Conservation (phyloP, 2,329 filamentous ascomycete genomes). For the Dothiorella sarmentorum region DNA sequence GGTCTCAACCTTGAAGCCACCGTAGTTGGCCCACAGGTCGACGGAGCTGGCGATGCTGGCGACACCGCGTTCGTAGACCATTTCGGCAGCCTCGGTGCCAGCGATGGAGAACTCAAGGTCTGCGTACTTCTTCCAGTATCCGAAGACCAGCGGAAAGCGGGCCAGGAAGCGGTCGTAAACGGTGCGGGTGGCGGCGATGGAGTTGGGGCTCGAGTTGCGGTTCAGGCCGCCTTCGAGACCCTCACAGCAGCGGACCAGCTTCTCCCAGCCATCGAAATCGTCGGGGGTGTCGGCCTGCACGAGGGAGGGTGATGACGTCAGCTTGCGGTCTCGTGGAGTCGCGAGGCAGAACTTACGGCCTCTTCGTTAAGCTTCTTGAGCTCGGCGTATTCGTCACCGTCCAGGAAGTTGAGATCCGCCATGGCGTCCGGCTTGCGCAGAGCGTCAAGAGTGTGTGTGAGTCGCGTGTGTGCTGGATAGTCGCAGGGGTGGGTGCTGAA, state of each 20-base stretch:
- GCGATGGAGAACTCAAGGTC: conserved; percentile 96
- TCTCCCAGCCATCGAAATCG: conserved; percentile 94
- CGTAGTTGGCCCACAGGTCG: conserved; percentile 96
- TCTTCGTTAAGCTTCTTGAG: conserved; percentile 74
- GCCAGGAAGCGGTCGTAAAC: conserved; percentile 89
- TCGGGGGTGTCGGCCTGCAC: conserved; percentile 67
- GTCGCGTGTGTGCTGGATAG: not conserved
- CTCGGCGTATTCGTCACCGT: conserved; percentile 78
- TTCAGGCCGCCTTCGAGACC: conserved; percentile 88
- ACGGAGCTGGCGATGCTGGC: conserved; percentile 91
- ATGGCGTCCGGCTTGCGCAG: conserved; percentile 6
- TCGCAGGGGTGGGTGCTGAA: not conserved
- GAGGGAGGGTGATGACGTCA: not conserved
- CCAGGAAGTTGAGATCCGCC: conserved; percentile 51
- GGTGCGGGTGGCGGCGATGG: conserved; percentile 80
- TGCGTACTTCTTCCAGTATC: conserved; percentile 99
- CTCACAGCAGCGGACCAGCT: conserved; percentile 78
- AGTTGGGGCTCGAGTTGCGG: conserved; percentile 92
- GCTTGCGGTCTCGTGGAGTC: not conserved
- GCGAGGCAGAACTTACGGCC: conserved; percentile 60
- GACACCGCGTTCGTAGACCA: conserved; percentile 96
- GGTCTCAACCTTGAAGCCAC: conserved; percentile 95
- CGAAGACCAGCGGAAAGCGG: conserved; percentile 93
- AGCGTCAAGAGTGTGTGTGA: not conserved
- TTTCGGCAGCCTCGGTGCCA: conserved; percentile 93